Evolutionary conservation across 441 rosid species (phyloP), one percentile per base, ranked within the genome.

Genomic region (Dalechampia spathulata): DNA sequence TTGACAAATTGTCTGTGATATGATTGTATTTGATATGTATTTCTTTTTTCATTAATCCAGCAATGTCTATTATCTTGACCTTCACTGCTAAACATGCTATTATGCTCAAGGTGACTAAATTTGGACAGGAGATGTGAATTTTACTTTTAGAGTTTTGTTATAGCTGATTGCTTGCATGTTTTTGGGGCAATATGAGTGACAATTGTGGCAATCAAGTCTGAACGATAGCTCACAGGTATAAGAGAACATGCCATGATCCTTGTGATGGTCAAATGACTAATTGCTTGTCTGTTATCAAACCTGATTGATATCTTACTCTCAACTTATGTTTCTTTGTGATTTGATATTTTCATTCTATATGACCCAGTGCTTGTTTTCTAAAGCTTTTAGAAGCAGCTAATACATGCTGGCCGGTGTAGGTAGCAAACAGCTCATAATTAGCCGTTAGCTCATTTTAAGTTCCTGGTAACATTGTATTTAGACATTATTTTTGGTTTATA

Each of bases 21-120:
- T 53, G 27, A 38, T 58, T 62, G 22, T 20, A 9, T 4, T 53
- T 60, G 28, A 55, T 49, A 19, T 45, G 14, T 60, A 49, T 20
- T 50, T 5, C 49, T 41, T 13, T 16, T 16, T 30, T 23, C 28
- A 13, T 54, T 27, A 12, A 63, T 26, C 42, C 54, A 10, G 36
- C 55, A 56, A 36, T 7, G 13, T 20, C 4, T 27, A 0, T 8
- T 16, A 16, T 4, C 2, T 0, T 49, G 22, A 16, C 9, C 36
- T n/a, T n/a, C n/a, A n/a, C n/a, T n/a, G n/a, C n/a, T 7, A 44
- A 44, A 46, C 12, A 5, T 13, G 27, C 4, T 46, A 4, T 21
- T 3, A 5, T 23, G 45, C 45, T 5, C 0, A 22, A 12, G 30
- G 16, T 16, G 17, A n/a, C 4, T 1, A 4, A 23, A 6, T 46